phyloP scores from a whole-genome alignment of 371 early-diverging fungal genomes.

The Dinochytrium kinnereticum region DNA sequence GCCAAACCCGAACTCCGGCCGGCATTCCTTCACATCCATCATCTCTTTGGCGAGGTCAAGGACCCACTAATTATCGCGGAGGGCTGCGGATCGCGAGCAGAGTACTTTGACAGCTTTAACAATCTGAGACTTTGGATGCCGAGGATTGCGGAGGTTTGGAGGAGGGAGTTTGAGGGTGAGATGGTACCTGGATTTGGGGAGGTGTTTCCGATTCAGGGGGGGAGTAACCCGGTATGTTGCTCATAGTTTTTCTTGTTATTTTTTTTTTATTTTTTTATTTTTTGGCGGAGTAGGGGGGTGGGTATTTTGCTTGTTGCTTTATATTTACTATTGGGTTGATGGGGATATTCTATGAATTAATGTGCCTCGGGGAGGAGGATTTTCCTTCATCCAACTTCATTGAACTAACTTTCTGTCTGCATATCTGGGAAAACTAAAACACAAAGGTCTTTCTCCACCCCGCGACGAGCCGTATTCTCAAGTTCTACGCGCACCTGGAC shows the following conservation, averaged over 20 bases:
- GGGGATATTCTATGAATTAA: too few species aligned
- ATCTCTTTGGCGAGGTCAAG: background rate
- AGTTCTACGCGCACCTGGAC: slow-evolving; percentile 13
- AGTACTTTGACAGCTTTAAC: slow-evolving; percentile 20
- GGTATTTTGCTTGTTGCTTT: too few species aligned
- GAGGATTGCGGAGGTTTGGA: slow-evolving; percentile 6
- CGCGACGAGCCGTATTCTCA: background rate
- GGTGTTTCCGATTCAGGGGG: slow-evolving; percentile 1
- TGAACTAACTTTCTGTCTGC: too few species aligned
- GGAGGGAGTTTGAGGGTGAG: slow-evolving; percentile 3
- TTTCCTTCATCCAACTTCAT: too few species aligned
- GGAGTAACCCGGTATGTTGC: slow-evolving; percentile 8
- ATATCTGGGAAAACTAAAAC: too few species aligned
- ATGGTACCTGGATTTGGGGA: background rate
- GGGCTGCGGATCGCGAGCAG: slow-evolving; percentile 3
- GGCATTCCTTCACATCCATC: background rate
- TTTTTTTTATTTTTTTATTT: too few species aligned
- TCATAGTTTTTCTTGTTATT: background rate
- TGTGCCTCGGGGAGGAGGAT: too few species aligned
- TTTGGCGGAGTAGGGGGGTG: too few species aligned
- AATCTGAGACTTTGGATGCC: slow-evolving; percentile 19
- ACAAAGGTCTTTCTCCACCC: slow-evolving; percentile 16
- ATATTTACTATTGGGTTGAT: too few species aligned
- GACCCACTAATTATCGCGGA: slow-evolving; percentile 27
- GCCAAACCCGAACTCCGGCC: slow-evolving; percentile 8